These are phyloP conservation scores for Diaporthe vaccinii DNA, from an alignment of 2,329 filamentous ascomycete genomes.

Conservation along the genomic window DNA sequence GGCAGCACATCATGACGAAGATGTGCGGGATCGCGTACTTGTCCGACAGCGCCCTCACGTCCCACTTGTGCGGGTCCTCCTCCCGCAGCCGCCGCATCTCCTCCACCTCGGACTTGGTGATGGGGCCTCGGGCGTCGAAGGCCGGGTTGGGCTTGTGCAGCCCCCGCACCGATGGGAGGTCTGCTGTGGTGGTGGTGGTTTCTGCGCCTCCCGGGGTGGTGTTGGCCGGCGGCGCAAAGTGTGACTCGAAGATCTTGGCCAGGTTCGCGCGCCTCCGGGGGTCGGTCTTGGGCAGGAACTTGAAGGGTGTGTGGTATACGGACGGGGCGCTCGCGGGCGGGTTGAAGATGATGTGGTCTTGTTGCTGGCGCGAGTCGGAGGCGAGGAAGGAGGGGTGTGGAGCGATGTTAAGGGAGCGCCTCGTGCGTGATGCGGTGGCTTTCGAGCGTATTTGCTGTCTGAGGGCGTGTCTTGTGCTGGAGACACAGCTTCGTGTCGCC, in stretches of 20 bases:
- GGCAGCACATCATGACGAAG: constrained; percentile 72
- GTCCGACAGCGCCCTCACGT: constrained; percentile 63
- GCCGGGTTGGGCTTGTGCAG: constrained; percentile 13
- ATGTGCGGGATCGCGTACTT: constrained; percentile 68
- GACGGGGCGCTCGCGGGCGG: constrained; percentile 61
- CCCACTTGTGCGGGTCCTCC: constrained; percentile 69
- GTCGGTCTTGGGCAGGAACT: constrained; percentile 72
- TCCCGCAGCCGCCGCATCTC: constrained; percentile 71
- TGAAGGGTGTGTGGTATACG: constrained; percentile 76
- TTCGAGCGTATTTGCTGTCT: constrained; percentile 57
- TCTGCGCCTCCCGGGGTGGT: not conserved
- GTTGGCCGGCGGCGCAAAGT: constrained; percentile 20
- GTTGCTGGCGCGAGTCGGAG: constrained; percentile 49
- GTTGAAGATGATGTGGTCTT: constrained; percentile 63
- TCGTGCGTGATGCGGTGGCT: constrained; percentile 65
- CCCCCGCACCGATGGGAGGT: constrained; percentile 39
- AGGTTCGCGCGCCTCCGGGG: constrained; percentile 66
- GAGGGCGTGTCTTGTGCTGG: constrained; percentile 32
- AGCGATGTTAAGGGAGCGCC: constrained; percentile 69
- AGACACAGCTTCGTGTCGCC: constrained; percentile 35
- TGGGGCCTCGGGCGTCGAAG: constrained; percentile 58
- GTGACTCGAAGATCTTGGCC: constrained; percentile 55
- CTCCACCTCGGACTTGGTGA: constrained; percentile 67
- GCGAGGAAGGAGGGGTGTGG: constrained; percentile 72
- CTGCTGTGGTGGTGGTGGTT: constrained; percentile 8